Base-by-base conservation (phyloP, 176 grass and related monocot species). In the Pharus latifolius region DNA sequence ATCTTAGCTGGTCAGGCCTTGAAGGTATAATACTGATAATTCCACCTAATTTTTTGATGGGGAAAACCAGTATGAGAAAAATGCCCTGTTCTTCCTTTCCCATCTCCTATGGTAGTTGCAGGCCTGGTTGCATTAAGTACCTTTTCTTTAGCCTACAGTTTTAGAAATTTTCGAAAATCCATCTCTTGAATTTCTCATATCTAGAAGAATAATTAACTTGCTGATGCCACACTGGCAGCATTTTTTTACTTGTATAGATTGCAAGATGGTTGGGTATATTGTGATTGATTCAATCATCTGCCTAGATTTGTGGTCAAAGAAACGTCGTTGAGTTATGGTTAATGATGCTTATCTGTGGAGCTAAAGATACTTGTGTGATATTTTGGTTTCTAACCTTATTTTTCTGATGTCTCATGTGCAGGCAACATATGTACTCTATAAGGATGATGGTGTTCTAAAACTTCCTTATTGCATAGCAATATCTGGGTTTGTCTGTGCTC, bases 401-500 rank as follows among this genome's bases (percentile, higher is more conserved):
- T 56, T 34, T 74, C 12, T 67, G 54, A 24, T 29, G 25, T 75
- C 48, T 26, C 56, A 37, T 76, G 32, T 80, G 58, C 83, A 99
- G 95, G 95, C 87, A 13, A 87, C 72, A 27, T 94, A 94, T 78
- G 84, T 83, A 11, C 85, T 99, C 49, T 99, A 81, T 50, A 78
- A 87, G 76, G 95, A 81, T 46, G 95, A 91, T 7, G 87, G 58
- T 16, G 42, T 28, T 45, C 79, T 99, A 67, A 99, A 94, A 68
- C 95, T 99, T 64, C 95, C 95, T 9, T 99, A 99, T 71, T 99
- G 90, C 69, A 99, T 99, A 75, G 78, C 63, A 50, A 86, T 94
- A 70, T 83, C 81, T 17, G 95, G 95, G 46, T 73, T 88, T 63
- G 65, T 94, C 49, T 99, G 95, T 59, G 95, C 95, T 57, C 72